These are phyloP conservation scores for Coelastrella sp. DNA, from an alignment of 139 green algal species.

Conservation along the genomic window DNA sequence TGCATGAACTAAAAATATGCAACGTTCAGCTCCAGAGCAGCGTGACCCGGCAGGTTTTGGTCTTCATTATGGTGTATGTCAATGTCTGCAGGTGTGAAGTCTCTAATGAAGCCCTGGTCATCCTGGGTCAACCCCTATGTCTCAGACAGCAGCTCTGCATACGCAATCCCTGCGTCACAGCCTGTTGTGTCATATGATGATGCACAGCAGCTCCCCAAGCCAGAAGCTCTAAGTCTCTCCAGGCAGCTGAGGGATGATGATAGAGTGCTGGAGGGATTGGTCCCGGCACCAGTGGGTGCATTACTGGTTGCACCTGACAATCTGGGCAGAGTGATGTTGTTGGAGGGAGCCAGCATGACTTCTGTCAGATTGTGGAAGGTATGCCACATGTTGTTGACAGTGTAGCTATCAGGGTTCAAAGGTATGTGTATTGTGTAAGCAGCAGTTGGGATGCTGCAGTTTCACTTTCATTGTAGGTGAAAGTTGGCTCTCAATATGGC, in stretches of 20 bases:
- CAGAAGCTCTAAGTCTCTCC: conserved; percentile 27
- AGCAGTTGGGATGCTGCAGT: no score
- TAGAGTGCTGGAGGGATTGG: conserved; percentile 41
- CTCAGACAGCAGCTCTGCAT: no score
- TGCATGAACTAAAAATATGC: no score
- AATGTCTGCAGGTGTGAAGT: conserved; percentile 3
- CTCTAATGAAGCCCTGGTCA: conserved; percentile 28
- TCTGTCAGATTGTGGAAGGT: conserved; percentile 79
- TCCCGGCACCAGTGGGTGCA: conserved; percentile 47
- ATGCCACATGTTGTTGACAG: no score
- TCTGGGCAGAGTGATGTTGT: conserved; percentile 74
- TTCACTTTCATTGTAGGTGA: no score
- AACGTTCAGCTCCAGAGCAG: no score
- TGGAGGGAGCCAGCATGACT: conserved; percentile 57
- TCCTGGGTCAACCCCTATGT: not conserved
- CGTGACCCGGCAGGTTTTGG: not conserved
- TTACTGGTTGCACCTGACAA: conserved; percentile 70
- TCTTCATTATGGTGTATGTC: not conserved
- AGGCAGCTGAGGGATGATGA: conserved; percentile 47
- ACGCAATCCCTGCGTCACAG: no score
- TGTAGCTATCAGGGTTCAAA: no score
- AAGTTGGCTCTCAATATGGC: no score
- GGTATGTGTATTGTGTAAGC: no score
- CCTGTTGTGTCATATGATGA: conserved; percentile 11
- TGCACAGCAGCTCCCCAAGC: conserved; percentile 14